Evolutionary conservation across 2,329 filamentous ascomycete species (phyloP).

Genomic region (Aspergillus floridensis): DNA sequence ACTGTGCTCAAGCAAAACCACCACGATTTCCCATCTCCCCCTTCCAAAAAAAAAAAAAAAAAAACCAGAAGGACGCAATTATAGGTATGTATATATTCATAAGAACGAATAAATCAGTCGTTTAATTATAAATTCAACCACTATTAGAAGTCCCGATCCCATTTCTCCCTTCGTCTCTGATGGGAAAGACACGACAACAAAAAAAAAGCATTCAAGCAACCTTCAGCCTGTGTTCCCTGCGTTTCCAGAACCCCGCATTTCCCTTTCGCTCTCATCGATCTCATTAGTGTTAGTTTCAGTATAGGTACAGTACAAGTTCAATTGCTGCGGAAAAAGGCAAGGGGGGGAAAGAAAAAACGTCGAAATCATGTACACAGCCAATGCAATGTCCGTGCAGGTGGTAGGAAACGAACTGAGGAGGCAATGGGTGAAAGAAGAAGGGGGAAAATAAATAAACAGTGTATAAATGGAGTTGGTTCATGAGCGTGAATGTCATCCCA

Average conservation of each 20-base stretch:
- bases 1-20: too few species aligned
- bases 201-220: background rate
- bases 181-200: background rate
- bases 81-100: too few species aligned
- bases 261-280: constrained; percentile 21
- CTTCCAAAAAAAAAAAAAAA: too few species aligned
- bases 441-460: background rate
- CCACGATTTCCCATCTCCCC: too few species aligned
- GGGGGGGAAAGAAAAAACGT: background rate
- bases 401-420: background rate
- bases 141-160: too few species aligned
- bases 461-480: background rate
- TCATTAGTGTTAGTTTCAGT: constrained; percentile 11
- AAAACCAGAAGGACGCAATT: too few species aligned
- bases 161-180: too few species aligned
- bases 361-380: background rate
- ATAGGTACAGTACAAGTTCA: constrained; percentile 12
- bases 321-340: constrained; percentile 2
- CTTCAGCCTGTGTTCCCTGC: too few species aligned
- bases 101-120: background rate
- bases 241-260: background rate
- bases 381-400: background rate
- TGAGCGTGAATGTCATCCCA: background rate
- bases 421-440: constrained; percentile 1
- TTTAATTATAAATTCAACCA: constrained; percentile 7